Percentiles rank a stretch among this genome's conserved stretches.
Evolutionary conservation across 2,329 filamentous ascomycete genomes (phyloP).

Genomic region (Epichloe gansuensis): DNA sequence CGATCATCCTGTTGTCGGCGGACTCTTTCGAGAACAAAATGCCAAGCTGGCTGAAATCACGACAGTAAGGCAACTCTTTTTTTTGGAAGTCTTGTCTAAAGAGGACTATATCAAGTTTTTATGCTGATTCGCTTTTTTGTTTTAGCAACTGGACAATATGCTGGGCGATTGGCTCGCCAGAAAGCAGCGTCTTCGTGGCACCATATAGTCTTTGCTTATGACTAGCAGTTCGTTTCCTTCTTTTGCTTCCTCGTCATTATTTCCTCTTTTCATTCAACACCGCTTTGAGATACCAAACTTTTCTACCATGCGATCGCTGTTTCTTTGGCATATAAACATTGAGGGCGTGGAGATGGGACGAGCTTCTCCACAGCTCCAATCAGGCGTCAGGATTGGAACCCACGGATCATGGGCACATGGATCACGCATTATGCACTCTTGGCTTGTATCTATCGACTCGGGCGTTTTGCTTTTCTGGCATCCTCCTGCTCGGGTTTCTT

Average conservation of each 20-base stretch:
- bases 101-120: not conserved
- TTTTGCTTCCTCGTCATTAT: not conserved
- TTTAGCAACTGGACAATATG: slow-evolving; percentile 69
- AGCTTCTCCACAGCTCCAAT: not conserved
- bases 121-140: not conserved
- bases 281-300: slow-evolving; percentile 4
- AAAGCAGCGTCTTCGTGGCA: slow-evolving; percentile 48
- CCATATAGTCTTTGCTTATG: slow-evolving; percentile 20
- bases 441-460: not conserved
- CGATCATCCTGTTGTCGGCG: slow-evolving; percentile 75
- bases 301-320: not conserved
- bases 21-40: slow-evolving; percentile 77
- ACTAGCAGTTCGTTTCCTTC: not conserved
- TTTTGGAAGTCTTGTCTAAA: not conserved
- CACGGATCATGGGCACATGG: not conserved
- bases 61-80: slow-evolving; percentile 39
- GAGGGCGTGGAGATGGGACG: not conserved
- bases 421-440: not conserved
- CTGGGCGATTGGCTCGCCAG: slow-evolving; percentile 69
- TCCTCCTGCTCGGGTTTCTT: not conserved
- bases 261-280: not conserved
- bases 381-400: slow-evolving; percentile 2
- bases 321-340: slow-evolving; percentile 6
- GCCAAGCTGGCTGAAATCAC: slow-evolving; percentile 78
- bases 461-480: not conserved